These are phyloP conservation scores for Podila verticillata DNA, from an alignment of 192 early-diverging fungal species.

Conservation along the genomic window DNA sequence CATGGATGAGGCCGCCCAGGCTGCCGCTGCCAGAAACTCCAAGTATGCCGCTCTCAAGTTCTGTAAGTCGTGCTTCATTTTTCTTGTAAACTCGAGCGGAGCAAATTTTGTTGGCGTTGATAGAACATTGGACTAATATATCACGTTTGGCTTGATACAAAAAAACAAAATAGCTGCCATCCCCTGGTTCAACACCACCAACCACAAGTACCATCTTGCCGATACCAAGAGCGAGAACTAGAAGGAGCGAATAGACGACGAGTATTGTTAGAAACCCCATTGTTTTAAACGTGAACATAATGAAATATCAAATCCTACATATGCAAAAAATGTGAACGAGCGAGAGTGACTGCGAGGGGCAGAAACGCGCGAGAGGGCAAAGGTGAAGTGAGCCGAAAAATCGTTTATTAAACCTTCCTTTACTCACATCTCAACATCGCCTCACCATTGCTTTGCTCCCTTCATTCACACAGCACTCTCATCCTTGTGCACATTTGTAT, in stretches of 20 bases:
- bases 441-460: too few relatives aligned
- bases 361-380: not conserved
- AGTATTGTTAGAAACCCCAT: not conserved
- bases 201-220: slow-evolving; percentile 78
- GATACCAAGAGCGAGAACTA: slow-evolving; percentile 54
- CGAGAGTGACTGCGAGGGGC: not conserved
- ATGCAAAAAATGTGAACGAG: not conserved
- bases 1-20: slow-evolving; percentile 67
- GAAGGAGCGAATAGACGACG: not conserved
- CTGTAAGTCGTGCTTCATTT: slow-evolving; percentile 43
- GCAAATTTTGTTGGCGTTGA: too few relatives aligned
- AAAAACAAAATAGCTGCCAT: slow-evolving; percentile 56
- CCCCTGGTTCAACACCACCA: slow-evolving; percentile 83
- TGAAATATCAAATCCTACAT: slow-evolving; percentile 1
- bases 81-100: not conserved
- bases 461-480: too few relatives aligned
- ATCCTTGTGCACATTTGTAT: too few relatives aligned
- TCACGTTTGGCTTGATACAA: not conserved
- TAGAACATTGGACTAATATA: not conserved
- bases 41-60: slow-evolving; percentile 74
- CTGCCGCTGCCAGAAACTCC: slow-evolving; percentile 70
- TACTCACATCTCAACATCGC: too few relatives aligned
- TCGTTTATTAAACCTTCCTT: not conserved
- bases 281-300: not conserved
- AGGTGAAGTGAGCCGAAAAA: not conserved